Conservation (phyloP, 208 protist genomes). For the Leishmania mexicana region DNA sequence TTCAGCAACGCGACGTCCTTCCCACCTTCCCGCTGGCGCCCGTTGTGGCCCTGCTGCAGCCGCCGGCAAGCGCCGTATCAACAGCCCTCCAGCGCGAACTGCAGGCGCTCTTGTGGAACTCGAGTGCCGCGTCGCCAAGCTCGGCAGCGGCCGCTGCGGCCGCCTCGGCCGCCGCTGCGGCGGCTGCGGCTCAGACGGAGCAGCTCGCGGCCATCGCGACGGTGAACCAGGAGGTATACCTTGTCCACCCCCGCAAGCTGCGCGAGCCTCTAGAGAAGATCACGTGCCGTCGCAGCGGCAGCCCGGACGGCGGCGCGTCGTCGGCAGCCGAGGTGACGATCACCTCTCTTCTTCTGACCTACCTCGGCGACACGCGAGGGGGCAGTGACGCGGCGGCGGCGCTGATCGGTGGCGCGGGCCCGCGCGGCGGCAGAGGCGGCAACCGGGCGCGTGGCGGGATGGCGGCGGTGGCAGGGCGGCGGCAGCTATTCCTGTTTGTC, state of each 20-base stretch:
- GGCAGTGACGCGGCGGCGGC: conserved; percentile 16
- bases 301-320: background rate
- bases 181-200: conserved; percentile 11
- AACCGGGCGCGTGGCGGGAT: conserved; percentile 4
- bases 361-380: conserved; percentile 39
- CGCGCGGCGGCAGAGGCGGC: background rate
- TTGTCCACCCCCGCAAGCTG: conserved; percentile 63
- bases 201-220: conserved; percentile 76
- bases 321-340: conserved; percentile 34
- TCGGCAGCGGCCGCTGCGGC: conserved; percentile 14
- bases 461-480: conserved; percentile 8
- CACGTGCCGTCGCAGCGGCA: conserved; percentile 21
- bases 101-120: conserved; percentile 35
- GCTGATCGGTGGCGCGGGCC: conserved; percentile 9
- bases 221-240: conserved; percentile 63
- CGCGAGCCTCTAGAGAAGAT: conserved; percentile 74
- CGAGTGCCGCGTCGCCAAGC: conserved; percentile 6
- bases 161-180: conserved; percentile 9
- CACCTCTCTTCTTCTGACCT: conserved; percentile 77
- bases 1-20: conserved; percentile 60
- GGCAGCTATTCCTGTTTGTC: conserved; percentile 71
- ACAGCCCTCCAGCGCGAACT: conserved; percentile 32
- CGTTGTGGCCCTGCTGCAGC: conserved; percentile 65
- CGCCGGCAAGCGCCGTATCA: conserved; percentile 39
- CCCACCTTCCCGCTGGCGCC: conserved; percentile 66